These are phyloP conservation scores for Vigna radiata DNA, from an alignment of 306 rosid species.

Conservation along the genomic window DNA sequence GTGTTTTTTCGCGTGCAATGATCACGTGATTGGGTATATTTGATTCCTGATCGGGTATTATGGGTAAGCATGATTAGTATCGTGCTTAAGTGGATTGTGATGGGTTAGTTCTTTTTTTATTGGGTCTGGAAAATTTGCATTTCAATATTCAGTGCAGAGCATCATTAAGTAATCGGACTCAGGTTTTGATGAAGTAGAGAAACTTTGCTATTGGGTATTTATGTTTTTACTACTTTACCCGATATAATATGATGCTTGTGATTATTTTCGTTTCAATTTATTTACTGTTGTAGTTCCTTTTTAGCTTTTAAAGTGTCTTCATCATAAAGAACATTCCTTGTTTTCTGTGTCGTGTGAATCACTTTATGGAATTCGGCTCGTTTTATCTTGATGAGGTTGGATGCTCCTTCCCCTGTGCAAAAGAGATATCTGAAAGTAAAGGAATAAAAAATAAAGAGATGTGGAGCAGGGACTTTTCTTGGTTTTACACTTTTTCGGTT, in stretches of 20 bases:
- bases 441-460: conserved; percentile 26
- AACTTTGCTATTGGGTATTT: conserved; percentile 29
- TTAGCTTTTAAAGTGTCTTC: conserved; percentile 12
- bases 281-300: conserved; percentile 27
- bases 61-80: conserved; percentile 45
- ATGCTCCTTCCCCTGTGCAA: background rate
- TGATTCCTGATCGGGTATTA: conserved; percentile 39
- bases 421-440: conserved; percentile 20
- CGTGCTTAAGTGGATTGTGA: conserved; percentile 29
- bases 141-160: conserved; percentile 32
- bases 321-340: background rate
- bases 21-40: conserved; percentile 31
- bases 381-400: conserved; percentile 33
- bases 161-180: conserved; percentile 46
- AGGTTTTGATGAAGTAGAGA: conserved; percentile 40
- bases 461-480: conserved; percentile 20
- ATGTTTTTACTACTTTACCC: conserved; percentile 20
- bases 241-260: conserved; percentile 18
- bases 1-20: conserved; percentile 6
- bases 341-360: conserved; percentile 24
- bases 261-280: conserved; percentile 16
- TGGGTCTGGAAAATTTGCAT: conserved; percentile 45
- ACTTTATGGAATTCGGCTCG: conserved; percentile 18
- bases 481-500: conserved; percentile 22
- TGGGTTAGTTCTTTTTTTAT: conserved; percentile 21